Conservation (phyloP, 495 filamentous ascomycete genomes). For the Trichoderma reesei region DNA sequence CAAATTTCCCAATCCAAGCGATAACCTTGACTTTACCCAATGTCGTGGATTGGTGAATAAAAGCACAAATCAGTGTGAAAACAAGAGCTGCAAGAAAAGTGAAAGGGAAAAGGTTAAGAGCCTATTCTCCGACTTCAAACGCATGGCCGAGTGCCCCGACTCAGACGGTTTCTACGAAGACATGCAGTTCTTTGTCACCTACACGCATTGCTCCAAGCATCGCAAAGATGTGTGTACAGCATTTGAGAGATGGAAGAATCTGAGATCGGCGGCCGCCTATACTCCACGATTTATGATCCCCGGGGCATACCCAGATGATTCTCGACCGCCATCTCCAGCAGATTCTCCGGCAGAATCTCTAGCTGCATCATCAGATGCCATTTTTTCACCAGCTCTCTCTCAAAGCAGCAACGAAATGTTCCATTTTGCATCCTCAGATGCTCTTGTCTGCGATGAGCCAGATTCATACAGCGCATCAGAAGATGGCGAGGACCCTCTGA, state of each 20-base stretch:
- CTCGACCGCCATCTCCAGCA: neutral
- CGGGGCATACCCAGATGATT: neutral
- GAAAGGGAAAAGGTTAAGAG: neutral
- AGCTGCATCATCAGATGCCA: neutral
- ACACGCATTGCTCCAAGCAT: neutral
- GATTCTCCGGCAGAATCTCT: neutral
- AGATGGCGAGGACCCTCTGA: too few relatives aligned
- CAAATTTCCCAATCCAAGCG: neutral
- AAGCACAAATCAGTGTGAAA: neutral
- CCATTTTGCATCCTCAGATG: too few relatives aligned
- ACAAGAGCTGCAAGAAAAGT: neutral
- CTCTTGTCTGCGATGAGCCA: too few relatives aligned
- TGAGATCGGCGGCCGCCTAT: neutral
- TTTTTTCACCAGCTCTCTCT: too few relatives aligned
- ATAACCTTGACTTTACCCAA: neutral
- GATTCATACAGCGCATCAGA: too few relatives aligned
- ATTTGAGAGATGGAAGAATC: neutral
- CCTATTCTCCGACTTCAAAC: neutral
- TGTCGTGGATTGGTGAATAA: neutral
- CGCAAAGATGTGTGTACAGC: neutral
- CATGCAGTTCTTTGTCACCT: neutral
- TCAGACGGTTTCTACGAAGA: neutral
- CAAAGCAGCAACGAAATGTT: too few relatives aligned
- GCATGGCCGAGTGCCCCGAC: neutral
- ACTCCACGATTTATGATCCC: neutral